A percentile compares a stretch with the other conserved stretches of the same genome.
These are phyloP conservation scores for Leccinum huronense DNA, from an alignment of 1,284 basidiomycete species.

Conservation along the genomic window DNA sequence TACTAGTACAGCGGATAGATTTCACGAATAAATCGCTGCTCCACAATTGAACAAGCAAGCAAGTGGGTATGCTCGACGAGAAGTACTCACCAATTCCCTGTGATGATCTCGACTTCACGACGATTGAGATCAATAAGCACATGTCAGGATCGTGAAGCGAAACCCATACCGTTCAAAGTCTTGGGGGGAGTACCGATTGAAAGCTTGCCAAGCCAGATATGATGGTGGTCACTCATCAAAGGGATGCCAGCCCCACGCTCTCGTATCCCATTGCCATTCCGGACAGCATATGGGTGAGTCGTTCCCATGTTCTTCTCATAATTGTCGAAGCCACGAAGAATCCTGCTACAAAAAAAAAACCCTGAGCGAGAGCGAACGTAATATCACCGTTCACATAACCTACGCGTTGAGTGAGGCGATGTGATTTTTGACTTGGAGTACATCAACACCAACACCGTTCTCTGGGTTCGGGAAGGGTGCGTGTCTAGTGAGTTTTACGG, in stretches of 20 bases:
- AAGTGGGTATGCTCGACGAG: background rate
- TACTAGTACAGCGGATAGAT: background rate
- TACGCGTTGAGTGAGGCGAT: background rate
- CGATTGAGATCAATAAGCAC: background rate
- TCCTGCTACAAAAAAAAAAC: too few relatives aligned
- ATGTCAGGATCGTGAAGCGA: background rate
- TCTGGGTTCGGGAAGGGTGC: background rate
- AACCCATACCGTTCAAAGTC: background rate
- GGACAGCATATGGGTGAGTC: background rate
- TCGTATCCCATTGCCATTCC: background rate
- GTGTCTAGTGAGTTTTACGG: background rate
- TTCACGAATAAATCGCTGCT: background rate
- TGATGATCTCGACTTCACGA: background rate
- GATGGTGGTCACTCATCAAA: background rate
- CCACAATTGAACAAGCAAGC: background rate
- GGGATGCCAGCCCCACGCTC: background rate
- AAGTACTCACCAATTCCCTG: background rate
- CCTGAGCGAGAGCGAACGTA: background rate
- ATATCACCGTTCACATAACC: background rate
- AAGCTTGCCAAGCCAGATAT: background rate
- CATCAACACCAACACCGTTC: background rate
- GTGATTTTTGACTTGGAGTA: background rate
- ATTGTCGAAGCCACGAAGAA: background rate
- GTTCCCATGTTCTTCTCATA: background rate
- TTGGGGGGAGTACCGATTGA: background rate